Base-by-base conservation (phyloP, 2,329 filamentous ascomycete genomes). In the Dothideomycetes sp. region DNA sequence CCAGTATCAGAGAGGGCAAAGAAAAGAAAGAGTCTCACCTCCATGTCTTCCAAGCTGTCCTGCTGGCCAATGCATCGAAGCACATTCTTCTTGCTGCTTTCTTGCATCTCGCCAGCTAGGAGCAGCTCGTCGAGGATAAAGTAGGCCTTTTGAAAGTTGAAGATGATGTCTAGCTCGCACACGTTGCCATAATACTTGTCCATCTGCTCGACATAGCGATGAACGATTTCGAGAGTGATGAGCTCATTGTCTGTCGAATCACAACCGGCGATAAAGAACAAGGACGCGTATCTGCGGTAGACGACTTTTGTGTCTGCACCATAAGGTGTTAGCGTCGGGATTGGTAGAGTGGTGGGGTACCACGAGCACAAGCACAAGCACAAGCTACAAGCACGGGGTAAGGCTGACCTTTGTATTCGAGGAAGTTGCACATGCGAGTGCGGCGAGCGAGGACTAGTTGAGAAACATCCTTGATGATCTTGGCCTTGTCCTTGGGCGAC, bases 131-230 rank as follows among this genome's bases (percentile, higher is more conserved):
- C 91, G 34, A 98, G 77, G 52, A 98, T 98, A 65, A 96, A 98
- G 65, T 98, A 98, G 44, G 91, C 91, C 65, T 98, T 98, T 53
- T 94, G 94, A 63, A 98, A 98, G 61, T 94, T 96, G 76, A 98
- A 98, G 63, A 98, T 98, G 65, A 96, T 95, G 63, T 96, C 88
- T 49, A 98, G 77, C 69, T 98, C 91, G 79, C 91, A 98, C 44
- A 98, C 91, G 63, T 98, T 98, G 63, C 91, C 91, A 64, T 96
- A 98, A 70, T 98, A 98, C 64, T 98, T 98, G 73, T 98, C 91
- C 91, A 98, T 98, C 68, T 98, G 91, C 65, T 98, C 91, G 58
- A 98, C 91, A 62, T 98, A 98, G 65, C 91, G 86, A 64, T 98
- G 91, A 55, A 98, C 93, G 59, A 98, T 87, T 64, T 98, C 91